Evolutionary conservation across 306 rosid species (phyloP), one percentile per base, ranked within the genome.

Genomic region (Quercus robur): DNA sequence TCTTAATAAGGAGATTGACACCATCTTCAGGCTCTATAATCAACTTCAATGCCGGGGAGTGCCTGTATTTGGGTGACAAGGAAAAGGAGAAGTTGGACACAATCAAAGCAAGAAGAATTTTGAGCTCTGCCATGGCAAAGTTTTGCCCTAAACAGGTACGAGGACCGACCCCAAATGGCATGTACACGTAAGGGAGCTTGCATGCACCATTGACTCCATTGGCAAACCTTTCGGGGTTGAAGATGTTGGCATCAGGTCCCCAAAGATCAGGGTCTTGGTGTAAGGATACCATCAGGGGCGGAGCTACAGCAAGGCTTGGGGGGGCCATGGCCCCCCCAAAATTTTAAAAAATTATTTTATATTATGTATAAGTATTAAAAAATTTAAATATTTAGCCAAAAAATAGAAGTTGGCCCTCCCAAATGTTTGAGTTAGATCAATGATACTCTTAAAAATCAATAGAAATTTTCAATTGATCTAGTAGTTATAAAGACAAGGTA

Each of bases 61-160:
- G 90, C 5, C 20, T 28, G 21, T 84, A 89, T 20, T 59, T 70
- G 1, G 92, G 88, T 6, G 88, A 86, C 58, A 86, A 77, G 0
- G 79, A 67, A 75, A 86, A 75, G 8, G 86, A 72, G 69, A 84
- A 88, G 9, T 80, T 84, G 46, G 87, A 80, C 33, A 86, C 62
- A 1, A 86, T 74, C 58, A 81, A 76, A 73, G 88, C 55, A 21
- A 83, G 12, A 1, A 83, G 20, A 66, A 83, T 75, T 80, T 83
- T 79, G 4, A 83, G 78, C 77, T 83, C 86, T 62, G 52, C 33
- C 75, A 83, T 75, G 59, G 81, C 86, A 69, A 83, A 75, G 33
- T 79, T 28, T 25, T 69, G 71, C 57, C 86, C 86, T 55, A 83
- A 74, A 79, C 86, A 83, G 41, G 77, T 77, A 38, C 86, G 12